Percentiles rank a stretch among this genome's conserved stretches.
Conservation (phyloP, 2,329 filamentous ascomycete genomes). For the Cladosporium halotolerans region DNA sequence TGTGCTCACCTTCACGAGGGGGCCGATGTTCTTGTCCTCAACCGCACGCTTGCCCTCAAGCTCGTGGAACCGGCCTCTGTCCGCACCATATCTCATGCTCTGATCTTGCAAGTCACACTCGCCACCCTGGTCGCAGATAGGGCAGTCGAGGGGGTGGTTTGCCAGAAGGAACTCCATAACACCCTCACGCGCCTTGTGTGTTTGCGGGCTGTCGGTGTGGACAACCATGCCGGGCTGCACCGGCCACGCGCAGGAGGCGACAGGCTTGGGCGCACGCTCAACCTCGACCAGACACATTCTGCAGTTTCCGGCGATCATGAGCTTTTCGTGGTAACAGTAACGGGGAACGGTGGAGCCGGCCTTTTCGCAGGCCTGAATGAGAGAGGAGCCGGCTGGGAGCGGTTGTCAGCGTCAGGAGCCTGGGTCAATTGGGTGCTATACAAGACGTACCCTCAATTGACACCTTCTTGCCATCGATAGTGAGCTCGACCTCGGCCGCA, state of each 20-base stretch:
- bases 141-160: slow-evolving; percentile 93
- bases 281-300: slow-evolving; percentile 99
- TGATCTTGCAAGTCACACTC: slow-evolving; percentile 99
- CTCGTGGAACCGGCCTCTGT: slow-evolving; percentile 96
- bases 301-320: slow-evolving; percentile 99
- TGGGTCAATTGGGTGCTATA: not conserved
- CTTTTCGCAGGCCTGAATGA: slow-evolving; percentile 99
- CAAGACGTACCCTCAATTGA: slow-evolving; percentile 78
- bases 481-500: slow-evolving; percentile 91
- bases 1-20: slow-evolving; percentile 67
- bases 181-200: slow-evolving; percentile 96
- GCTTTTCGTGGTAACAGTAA: slow-evolving; percentile 99
- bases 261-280: slow-evolving; percentile 90
- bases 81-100: slow-evolving; percentile 96
- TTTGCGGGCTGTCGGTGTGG: slow-evolving; percentile 92
- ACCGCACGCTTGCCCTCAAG: slow-evolving; percentile 91
- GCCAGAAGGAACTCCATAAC: slow-evolving; percentile 98
- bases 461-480: slow-evolving; percentile 93
- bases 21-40: slow-evolving; percentile 99
- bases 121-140: slow-evolving; percentile 96
- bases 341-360: slow-evolving; percentile 84
- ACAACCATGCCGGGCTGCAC: slow-evolving; percentile 98
- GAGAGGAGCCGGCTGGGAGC: slow-evolving; percentile 76
- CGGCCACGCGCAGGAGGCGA: slow-evolving; percentile 97
- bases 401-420: slow-evolving; percentile 12